Base-by-base conservation (phyloP, 345 rosid species). In the Gossypium bickii region DNA sequence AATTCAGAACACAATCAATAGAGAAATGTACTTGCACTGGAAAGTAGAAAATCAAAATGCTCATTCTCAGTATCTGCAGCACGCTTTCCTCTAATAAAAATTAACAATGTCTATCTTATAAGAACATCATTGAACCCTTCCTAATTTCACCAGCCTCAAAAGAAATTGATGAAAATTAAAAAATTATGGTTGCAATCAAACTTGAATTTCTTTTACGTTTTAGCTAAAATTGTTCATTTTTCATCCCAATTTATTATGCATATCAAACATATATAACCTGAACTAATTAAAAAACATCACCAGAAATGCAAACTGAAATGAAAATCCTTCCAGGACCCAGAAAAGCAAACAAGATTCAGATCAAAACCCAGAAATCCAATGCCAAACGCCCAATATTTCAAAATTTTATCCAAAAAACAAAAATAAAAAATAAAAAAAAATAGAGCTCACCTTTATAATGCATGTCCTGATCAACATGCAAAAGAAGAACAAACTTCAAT, bases 381-480 rank as follows among this genome's bases (percentile, higher is more conserved):
- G 9, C 22, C 58, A 68, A 22, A 68, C 72, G n/a, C 15, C 49
- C 69, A 64, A 9, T n/a, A 2, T 49, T 68, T 67, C 9, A 15
- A 67, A 67, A 67, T 16, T 24, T 25, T 49, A 48, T 68, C 43
- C 13, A 64, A 17, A 38, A 63, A 25, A 2, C 27, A 0, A 25
- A 25, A 25, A 2, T 0, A 2, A 20, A 20, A 20, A 20, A n/a
- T n/a, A 25, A 16, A 48, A 47, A 17, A 68, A 24, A 59, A 67
- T 8, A 8, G 3, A 67, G 72, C 72, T 68, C 72, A 68, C 72
- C 72, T 68, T 51, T 25, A 25, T 34, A 68, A 68, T 48, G 72
- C 72, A 51, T 69, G 58, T 16, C 17, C 72, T 34, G 70, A 65
- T 65, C 52, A 65, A 65, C 70, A 65, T 25, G 72, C 72, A 69